phyloP scores from a whole-genome alignment of 768 basidiomycete species.

The Antrodiella citrinella region DNA sequence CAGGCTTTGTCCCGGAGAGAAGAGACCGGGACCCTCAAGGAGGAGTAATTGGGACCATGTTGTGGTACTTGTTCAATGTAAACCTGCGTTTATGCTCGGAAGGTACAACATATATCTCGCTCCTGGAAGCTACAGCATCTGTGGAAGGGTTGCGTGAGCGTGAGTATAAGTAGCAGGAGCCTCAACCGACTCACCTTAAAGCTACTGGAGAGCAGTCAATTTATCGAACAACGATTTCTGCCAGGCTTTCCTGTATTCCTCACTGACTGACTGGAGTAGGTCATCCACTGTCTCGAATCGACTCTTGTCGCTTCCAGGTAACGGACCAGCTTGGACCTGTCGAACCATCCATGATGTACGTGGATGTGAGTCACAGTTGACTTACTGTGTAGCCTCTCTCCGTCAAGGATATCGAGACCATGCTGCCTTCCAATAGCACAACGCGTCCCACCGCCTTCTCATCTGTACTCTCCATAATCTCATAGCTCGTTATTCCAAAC shows the following conservation, averaged over 20 bases:
- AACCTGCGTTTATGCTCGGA: conserved; percentile 5
- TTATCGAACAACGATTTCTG: conserved; percentile 41
- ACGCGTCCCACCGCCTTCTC: conserved; percentile 47
- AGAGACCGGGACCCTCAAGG: conserved; percentile 26
- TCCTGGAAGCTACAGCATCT: not conserved
- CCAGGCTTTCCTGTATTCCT: conserved; percentile 39
- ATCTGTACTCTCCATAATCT: conserved; percentile 27
- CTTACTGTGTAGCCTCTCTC: conserved; percentile 50
- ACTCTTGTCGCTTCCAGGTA: conserved; percentile 3
- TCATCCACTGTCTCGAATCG: conserved; percentile 52
- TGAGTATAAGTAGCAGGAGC: no score
- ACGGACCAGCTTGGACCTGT: conserved; percentile 8
- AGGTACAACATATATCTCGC: conserved; percentile 3
- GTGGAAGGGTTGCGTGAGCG: not conserved
- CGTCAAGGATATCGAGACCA: conserved; percentile 39
- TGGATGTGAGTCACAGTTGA: conserved; percentile 14
- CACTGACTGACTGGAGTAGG: conserved; percentile 47
- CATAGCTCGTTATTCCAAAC: conserved; percentile 45
- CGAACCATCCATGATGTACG: no score
- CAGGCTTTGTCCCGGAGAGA: conserved; percentile 35
- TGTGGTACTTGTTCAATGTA: no score
- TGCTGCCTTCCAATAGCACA: conserved; percentile 47
- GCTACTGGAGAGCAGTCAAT: conserved; percentile 30
- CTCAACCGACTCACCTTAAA: not conserved
- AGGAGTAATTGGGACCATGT: not conserved